Percentiles rank a stretch among this genome's conserved stretches.
Conservation (phyloP, 2,329 filamentous ascomycete genomes). For the Diaporthe sp. region DNA sequence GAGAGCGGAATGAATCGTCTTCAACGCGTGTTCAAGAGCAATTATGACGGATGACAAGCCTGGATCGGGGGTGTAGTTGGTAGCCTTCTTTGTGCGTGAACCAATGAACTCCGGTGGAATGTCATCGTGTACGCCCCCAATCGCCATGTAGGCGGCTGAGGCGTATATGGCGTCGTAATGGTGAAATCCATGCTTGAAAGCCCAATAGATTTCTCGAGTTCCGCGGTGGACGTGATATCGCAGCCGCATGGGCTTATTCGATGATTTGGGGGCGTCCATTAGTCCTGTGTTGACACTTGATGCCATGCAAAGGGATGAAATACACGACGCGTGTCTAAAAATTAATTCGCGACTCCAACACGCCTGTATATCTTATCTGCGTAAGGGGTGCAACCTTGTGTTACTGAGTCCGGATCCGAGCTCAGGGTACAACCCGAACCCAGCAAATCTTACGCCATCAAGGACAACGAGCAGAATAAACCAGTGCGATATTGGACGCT, state of each 20-base stretch:
- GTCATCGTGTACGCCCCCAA: not conserved
- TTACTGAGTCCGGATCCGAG: no score
- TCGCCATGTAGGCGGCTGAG: not conserved
- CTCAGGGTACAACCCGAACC: no score
- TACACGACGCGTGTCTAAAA: not conserved
- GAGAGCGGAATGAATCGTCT: not conserved
- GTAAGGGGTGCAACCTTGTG: not conserved
- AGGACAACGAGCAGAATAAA: no score
- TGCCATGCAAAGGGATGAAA: not conserved
- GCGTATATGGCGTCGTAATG: no score
- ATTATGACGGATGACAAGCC: not conserved
- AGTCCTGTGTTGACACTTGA: not conserved
- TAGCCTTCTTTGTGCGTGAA: not conserved
- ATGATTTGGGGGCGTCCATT: not conserved
- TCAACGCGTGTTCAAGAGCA: not conserved
- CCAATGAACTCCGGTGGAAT: not conserved
- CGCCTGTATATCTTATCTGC: not conserved
- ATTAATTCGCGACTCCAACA: not conserved
- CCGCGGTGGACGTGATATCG: not conserved
- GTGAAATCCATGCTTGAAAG: no score
- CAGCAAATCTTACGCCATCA: no score
- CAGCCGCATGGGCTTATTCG: not conserved
- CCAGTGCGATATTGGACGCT: no score
- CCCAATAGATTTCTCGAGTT: not conserved
- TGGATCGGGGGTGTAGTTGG: not conserved